phyloP scores from a whole-genome alignment of 257 asterid species.

The Handroanthus guayacan region DNA sequence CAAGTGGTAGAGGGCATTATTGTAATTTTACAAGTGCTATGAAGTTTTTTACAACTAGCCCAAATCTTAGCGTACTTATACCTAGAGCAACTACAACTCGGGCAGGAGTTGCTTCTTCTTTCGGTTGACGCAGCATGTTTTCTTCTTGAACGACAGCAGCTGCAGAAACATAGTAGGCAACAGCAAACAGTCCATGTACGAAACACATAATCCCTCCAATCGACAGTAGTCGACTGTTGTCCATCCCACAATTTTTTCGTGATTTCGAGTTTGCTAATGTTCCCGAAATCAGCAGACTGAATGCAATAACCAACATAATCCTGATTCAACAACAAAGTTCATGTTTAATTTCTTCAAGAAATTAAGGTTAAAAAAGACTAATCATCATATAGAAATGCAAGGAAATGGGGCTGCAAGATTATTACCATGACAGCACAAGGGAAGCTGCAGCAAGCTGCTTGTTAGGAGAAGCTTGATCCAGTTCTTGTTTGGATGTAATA shows the following conservation, averaged over 20 bases:
- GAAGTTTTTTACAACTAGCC: no score
- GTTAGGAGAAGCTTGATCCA: slow-evolving; percentile 53
- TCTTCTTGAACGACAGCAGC: slow-evolving; percentile 44
- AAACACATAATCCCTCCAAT: slow-evolving; percentile 54
- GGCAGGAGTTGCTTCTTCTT: neutral
- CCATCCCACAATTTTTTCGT: slow-evolving; percentile 50
- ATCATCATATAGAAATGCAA: neutral
- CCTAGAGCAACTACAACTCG: neutral
- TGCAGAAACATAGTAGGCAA: slow-evolving; percentile 47
- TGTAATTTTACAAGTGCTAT: no score
- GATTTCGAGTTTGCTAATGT: slow-evolving; percentile 45
- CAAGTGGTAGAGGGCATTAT: no score
- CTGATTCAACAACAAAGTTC: slow-evolving; percentile 23
- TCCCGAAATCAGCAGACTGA: slow-evolving; percentile 47
- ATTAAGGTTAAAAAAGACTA: no score
- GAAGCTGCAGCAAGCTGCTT: slow-evolving; percentile 62
- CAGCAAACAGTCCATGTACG: slow-evolving; percentile 50
- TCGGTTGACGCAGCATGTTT: slow-evolving; percentile 29
- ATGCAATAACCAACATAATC: slow-evolving; percentile 42
- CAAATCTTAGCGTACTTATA: no score
- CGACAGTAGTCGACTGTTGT: slow-evolving; percentile 42
- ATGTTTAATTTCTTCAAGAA: neutral
- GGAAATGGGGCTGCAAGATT: neutral
- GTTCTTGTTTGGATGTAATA: slow-evolving; percentile 58
- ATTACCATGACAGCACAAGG: slow-evolving; percentile 58